phyloP scores from a whole-genome alignment of 257 asterid genomes.

The Marsdenia floribunda region DNA sequence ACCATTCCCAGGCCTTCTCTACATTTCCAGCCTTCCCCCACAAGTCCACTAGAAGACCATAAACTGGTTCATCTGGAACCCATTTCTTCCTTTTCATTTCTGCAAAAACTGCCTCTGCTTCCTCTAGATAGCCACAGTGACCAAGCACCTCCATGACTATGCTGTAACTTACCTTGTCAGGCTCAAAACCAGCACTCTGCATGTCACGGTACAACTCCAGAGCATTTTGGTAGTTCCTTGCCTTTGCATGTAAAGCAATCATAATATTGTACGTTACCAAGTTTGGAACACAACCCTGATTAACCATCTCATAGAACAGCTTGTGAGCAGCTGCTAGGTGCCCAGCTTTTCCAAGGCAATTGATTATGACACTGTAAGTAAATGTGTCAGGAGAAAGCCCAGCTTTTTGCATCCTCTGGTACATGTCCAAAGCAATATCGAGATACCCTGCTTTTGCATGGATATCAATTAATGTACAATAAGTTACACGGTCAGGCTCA shows the following conservation, averaged over 20 bases:
- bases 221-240: slow-evolving; percentile 76
- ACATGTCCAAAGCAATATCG: slow-evolving; percentile 83
- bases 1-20: slow-evolving; percentile 93
- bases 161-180: slow-evolving; percentile 93
- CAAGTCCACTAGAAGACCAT: slow-evolving; percentile 85
- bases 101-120: slow-evolving; percentile 76
- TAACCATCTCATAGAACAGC: slow-evolving; percentile 82
- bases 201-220: slow-evolving; percentile 81
- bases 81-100: slow-evolving; percentile 89
- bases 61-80: slow-evolving; percentile 97
- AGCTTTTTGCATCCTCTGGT: slow-evolving; percentile 79
- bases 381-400: slow-evolving; percentile 97
- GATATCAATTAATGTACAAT: slow-evolving; percentile 90
- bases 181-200: slow-evolving; percentile 89
- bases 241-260: slow-evolving; percentile 93
- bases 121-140: slow-evolving; percentile 86
- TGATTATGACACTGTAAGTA: slow-evolving; percentile 94
- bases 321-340: slow-evolving; percentile 73
- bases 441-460: slow-evolving; percentile 97
- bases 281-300: slow-evolving; percentile 81
- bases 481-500: slow-evolving; percentile 92
- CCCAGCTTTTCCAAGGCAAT: slow-evolving; percentile 95
- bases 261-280: slow-evolving; percentile 86
- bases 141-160: slow-evolving; percentile 98
- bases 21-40: slow-evolving; percentile 93